Evolutionary conservation across 2,329 filamentous ascomycete genomes (phyloP).

Genomic region (Epichloe brachyelytri): DNA sequence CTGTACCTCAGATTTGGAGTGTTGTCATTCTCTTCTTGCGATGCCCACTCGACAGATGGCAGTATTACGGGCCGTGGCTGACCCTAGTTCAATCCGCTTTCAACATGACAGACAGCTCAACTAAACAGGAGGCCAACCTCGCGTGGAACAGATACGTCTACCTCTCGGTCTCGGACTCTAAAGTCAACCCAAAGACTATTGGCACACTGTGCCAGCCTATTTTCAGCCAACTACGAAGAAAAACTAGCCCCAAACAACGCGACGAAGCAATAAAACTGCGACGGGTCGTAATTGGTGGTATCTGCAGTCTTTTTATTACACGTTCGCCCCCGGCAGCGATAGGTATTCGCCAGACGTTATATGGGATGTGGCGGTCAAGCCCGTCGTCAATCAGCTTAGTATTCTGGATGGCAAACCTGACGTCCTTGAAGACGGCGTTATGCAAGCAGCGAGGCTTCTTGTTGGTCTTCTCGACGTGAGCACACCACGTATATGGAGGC

Average conservation of each 20-base stretch:
- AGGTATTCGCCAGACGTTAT: conserved; percentile 55
- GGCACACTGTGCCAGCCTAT: conserved; percentile 51
- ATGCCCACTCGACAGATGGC: conserved; percentile 54
- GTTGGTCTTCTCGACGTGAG: conserved; percentile 53
- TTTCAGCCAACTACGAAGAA: conserved; percentile 53
- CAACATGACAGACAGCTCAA: conserved; percentile 59
- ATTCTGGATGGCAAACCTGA: conserved; percentile 21
- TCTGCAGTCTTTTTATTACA: conserved; percentile 76
- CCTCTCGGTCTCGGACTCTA: conserved; percentile 51
- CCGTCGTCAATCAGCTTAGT: conserved; percentile 48
- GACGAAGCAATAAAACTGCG: conserved; percentile 38
- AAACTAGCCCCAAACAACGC: conserved; percentile 40
- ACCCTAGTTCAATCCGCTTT: conserved; percentile 71
- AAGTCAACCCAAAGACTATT: conserved; percentile 29
- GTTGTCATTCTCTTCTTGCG: conserved; percentile 67
- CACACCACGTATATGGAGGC: conserved; percentile 54
- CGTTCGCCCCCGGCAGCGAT: conserved; percentile 57
- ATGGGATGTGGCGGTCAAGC: conserved; percentile 65
- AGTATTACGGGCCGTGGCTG: conserved; percentile 62
- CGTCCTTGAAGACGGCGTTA: conserved; percentile 35
- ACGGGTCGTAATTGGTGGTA: conserved; percentile 48
- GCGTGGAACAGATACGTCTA: conserved; percentile 83
- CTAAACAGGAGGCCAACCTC: conserved; percentile 63
- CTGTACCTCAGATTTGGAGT: conserved; percentile 83
- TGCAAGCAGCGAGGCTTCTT: conserved; percentile 55